Conservation (phyloP, 371 early-diverging fungal species). For the Blakeslea trispora region DNA sequence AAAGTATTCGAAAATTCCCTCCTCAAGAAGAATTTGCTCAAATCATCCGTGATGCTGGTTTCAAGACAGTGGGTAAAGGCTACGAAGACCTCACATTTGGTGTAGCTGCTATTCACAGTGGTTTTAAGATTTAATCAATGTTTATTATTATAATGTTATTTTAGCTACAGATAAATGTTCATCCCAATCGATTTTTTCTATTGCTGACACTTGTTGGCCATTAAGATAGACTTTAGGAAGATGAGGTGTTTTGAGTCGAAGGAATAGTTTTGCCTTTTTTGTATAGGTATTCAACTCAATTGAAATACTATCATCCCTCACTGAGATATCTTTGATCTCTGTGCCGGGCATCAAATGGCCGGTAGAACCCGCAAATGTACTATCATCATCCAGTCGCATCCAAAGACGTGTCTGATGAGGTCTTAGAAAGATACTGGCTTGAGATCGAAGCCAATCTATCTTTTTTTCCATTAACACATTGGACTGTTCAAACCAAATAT, state of each 20-base stretch:
- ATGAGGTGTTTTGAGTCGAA: slow-evolving; percentile 8
- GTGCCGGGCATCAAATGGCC: slow-evolving; percentile 51
- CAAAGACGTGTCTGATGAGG: slow-evolving; percentile 39
- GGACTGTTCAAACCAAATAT: slow-evolving; percentile 31
- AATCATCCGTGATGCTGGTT: slow-evolving; percentile 91
- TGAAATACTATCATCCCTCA: slow-evolving; percentile 11
- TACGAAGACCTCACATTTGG: slow-evolving; percentile 96
- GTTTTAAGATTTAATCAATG: slow-evolving; percentile 82
- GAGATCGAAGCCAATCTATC: slow-evolving; percentile 28
- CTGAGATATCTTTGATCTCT: slow-evolving; percentile 23
- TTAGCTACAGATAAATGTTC: slow-evolving; percentile 22
- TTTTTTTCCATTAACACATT: slow-evolving; percentile 7
- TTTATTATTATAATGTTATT: slow-evolving; percentile 9
- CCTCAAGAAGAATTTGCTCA: slow-evolving; percentile 87
- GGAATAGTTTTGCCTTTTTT: slow-evolving; percentile 12
- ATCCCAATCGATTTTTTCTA: slow-evolving; percentile 19
- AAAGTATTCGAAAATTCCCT: slow-evolving; percentile 95
- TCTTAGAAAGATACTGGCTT: slow-evolving; percentile 27
- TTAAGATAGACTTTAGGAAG: slow-evolving; percentile 30
- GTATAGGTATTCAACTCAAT: slow-evolving; percentile 18
- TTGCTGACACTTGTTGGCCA: slow-evolving; percentile 2
- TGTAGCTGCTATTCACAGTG: slow-evolving; percentile 94
- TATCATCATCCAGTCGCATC: not conserved
- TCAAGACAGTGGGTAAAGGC: slow-evolving; percentile 85
- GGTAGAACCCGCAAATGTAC: slow-evolving; percentile 39